phyloP scores from a whole-genome alignment of 768 basidiomycete genomes.

The Rhizopogon vulgaris region DNA sequence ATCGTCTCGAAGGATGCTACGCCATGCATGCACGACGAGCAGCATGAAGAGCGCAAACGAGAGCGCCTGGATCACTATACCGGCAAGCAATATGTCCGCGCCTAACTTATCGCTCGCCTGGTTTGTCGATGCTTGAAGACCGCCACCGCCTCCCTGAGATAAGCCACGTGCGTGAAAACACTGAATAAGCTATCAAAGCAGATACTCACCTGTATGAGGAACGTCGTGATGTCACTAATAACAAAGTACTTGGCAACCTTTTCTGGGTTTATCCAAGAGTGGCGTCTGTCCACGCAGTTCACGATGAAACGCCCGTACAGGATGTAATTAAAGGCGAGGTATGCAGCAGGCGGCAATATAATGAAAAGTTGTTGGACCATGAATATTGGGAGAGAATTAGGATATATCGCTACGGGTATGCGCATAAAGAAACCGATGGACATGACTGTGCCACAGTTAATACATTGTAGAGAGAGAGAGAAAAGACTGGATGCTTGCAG shows the following conservation, averaged over 20 bases:
- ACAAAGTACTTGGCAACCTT: conserved; percentile 19
- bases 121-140: conserved; percentile 8
- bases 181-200: neutral
- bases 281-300: conserved; percentile 10
- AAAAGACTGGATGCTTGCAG: conserved; percentile 7
- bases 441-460: conserved; percentile 9
- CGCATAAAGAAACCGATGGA: conserved; percentile 16
- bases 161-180: too few relatives aligned
- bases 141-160: conserved; percentile 18
- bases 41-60: conserved; percentile 19
- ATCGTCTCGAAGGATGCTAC: conserved; percentile 9
- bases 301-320: conserved; percentile 23
- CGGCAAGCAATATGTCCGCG: conserved; percentile 16
- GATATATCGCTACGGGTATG: conserved; percentile 12
- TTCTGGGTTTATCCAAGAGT: conserved; percentile 21
- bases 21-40: conserved; percentile 9
- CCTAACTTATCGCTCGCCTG: conserved; percentile 6
- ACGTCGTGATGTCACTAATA: conserved; percentile 20
- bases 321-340: conserved; percentile 29
- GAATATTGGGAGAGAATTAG: conserved; percentile 12
- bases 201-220: conserved; percentile 20
- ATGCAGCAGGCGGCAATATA: conserved; percentile 20
- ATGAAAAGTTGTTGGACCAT: conserved; percentile 17
- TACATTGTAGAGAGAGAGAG: too few relatives aligned
- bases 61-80: conserved; percentile 17